Conservation (phyloP, 441 rosid genomes). For the Geranium incanum region DNA sequence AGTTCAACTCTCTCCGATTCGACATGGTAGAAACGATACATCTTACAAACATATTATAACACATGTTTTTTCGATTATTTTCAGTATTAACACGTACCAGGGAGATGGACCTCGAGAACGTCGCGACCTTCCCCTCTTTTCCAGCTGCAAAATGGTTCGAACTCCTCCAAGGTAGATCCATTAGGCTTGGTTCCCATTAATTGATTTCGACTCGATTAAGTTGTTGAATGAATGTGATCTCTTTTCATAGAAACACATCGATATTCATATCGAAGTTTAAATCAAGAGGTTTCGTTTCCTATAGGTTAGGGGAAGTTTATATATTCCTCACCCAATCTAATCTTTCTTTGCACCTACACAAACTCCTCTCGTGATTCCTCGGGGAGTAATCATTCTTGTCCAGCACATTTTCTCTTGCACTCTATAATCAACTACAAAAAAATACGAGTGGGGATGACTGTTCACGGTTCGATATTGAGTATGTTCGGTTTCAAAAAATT, state of each 20-base stretch:
- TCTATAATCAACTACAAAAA: no score
- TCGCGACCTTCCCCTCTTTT: constrained; percentile 21
- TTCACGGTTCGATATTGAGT: no score
- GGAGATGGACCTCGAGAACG: constrained; percentile 30
- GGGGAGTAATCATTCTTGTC: no score
- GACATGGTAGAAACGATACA: no score
- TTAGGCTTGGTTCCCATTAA: not conserved
- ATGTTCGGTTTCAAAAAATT: no score
- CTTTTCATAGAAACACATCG: not conserved
- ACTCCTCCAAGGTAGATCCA: constrained; percentile 22
- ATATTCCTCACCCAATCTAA: not conserved
- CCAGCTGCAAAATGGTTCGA: constrained; percentile 42
- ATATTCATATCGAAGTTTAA: not conserved
- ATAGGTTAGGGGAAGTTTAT: not conserved
- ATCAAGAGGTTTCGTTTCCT: no score
- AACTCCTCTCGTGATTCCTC: not conserved
- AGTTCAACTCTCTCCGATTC: no score
- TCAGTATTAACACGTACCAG: constrained; percentile 18
- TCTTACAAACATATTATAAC: no score
- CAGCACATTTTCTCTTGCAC: no score
- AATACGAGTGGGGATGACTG: no score
- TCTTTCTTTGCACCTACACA: not conserved
- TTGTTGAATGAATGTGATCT: not conserved
- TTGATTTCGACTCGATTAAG: not conserved
- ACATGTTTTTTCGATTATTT: no score